phyloP scores from a whole-genome alignment of 2,329 filamentous ascomycete genomes.

The Lachnum nothofagi region DNA sequence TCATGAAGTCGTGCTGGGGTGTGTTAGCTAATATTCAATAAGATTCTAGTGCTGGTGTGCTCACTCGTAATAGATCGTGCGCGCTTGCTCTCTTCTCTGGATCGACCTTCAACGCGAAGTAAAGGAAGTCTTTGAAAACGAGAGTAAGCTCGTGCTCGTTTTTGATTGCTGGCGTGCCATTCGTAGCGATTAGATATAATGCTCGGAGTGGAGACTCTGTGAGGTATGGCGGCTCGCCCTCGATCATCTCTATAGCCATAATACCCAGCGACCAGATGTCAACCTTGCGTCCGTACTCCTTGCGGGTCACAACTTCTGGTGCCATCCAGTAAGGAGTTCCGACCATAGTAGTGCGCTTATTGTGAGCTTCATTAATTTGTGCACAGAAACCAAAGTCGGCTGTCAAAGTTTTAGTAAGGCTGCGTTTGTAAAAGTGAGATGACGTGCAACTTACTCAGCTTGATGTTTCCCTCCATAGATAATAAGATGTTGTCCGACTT shows the following conservation, averaged over 20 bases:
- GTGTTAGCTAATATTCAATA: conserved; percentile 14
- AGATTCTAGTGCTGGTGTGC: conserved; percentile 34
- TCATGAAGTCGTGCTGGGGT: conserved; percentile 73
- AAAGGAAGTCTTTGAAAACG: conserved; percentile 85
- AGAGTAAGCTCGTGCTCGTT: conserved; percentile 77
- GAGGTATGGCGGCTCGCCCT: conserved; percentile 93
- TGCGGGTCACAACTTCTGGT: conserved; percentile 91
- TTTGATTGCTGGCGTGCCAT: conserved; percentile 91
- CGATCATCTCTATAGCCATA: conserved; percentile 99
- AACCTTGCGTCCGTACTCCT: conserved; percentile 97
- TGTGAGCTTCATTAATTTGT: conserved; percentile 94
- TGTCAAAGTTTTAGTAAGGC: conserved; percentile 39
- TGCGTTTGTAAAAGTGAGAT: background rate
- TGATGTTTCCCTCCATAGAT: conserved; percentile 91
- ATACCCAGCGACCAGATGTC: conserved; percentile 98
- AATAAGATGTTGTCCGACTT: conserved; percentile 98
- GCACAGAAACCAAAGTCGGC: conserved; percentile 98
- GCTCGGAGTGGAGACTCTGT: conserved; percentile 91
- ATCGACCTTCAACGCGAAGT: conserved; percentile 91
- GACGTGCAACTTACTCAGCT: conserved; percentile 68
- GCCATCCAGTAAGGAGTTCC: conserved; percentile 99
- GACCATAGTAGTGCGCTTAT: conserved; percentile 98
- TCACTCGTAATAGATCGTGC: conserved; percentile 85
- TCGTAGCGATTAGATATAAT: conserved; percentile 92
- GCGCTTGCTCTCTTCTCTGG: conserved; percentile 95